Evolutionary conservation across 768 basidiomycete species (phyloP), one percentile per base, ranked within the genome.

Genomic region (Erythrobasidium yunnanense): DNA sequence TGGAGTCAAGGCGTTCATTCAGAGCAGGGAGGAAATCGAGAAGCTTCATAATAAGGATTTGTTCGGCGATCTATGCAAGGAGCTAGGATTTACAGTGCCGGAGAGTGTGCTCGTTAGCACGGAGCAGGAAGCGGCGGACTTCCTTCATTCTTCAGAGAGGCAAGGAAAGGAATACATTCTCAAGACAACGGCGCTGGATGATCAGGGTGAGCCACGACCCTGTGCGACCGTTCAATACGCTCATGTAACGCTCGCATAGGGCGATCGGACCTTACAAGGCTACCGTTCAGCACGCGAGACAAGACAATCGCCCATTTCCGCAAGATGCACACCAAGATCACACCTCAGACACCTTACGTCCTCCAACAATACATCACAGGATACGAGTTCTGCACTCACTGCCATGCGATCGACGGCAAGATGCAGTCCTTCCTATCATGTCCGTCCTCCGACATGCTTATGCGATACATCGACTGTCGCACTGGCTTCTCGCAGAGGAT

Each of bases 301-400:
- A 52, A 55, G 29, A 63, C 69, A 1, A 35, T 46, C 2, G 51
- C 55, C 15, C 58, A 55, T 18, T 51, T 67, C 23, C 17, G 49
- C 25, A 67, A 68, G 22, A 42, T 46, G 57, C 54, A 56, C 7
- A 18, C 20, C 2, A 52, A 52, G 6, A 74, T 76, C 29, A 70
- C 63, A 5, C 57, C 68, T 35, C 68, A 72, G 29, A 72, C 70
- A 49, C 76, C 76, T 3, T 77, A 76, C 63, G 74, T 75, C 32
- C 71, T 77, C n/a, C 76, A 77, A 54, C 74, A 77, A 65, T 76
- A 72, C 65, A 74, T 77, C 34, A 68, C 72, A 5, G 75, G 76
- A 32, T 73, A 71, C 72, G 75, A 76, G 71, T 77, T 70, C 68
- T 77, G 76, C 65, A 77, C 76, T 4, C 76, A 77, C 70, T 74